A percentile compares a stretch with the other conserved stretches of the same genome.
These are phyloP conservation scores for Aegle marmelos DNA, from an alignment of 345 rosid species.

Conservation along the genomic window DNA sequence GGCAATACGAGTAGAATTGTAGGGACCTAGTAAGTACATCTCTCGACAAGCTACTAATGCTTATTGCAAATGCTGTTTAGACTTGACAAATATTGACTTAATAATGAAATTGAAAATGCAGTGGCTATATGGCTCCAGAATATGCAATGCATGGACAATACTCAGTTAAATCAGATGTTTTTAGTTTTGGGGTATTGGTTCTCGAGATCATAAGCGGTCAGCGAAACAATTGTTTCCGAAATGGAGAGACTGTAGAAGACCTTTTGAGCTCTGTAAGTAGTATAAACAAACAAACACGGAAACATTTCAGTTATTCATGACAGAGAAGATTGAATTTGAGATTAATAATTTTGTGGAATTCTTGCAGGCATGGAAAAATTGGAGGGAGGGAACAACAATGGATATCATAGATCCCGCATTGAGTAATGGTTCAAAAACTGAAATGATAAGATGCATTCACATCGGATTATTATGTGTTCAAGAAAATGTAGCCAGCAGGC, in stretches of 20 bases:
- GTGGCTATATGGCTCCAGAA: conserved; percentile 48
- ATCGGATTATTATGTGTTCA: conserved; percentile 44
- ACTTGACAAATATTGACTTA: not conserved
- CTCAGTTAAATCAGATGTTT: conserved; percentile 42
- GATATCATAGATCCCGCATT: conserved; percentile 26
- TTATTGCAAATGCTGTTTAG: not conserved
- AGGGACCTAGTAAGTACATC: conserved; percentile 39
- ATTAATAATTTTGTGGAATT: not conserved
- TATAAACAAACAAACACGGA: not conserved
- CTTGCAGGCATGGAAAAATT: conserved; percentile 43
- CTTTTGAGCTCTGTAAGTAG: conserved; percentile 32
- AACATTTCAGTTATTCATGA: not conserved
- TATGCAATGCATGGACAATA: conserved; percentile 44
- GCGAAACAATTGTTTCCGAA: conserved; percentile 11
- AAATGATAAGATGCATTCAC: conserved; percentile 41
- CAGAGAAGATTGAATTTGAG: not conserved
- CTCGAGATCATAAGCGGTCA: conserved; percentile 45
- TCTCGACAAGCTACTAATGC: too few relatives aligned
- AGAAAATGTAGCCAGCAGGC: conserved; percentile 32
- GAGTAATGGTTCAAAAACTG: conserved; percentile 10
- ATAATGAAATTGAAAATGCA: conserved; percentile 2
- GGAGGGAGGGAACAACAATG: conserved; percentile 34
- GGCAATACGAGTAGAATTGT: conserved; percentile 35
- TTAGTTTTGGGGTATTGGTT: conserved; percentile 39
- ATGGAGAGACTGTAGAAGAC: conserved; percentile 18